These are phyloP conservation scores for Vicia villosa DNA, from an alignment of 306 rosid species.

Conservation along the genomic window DNA sequence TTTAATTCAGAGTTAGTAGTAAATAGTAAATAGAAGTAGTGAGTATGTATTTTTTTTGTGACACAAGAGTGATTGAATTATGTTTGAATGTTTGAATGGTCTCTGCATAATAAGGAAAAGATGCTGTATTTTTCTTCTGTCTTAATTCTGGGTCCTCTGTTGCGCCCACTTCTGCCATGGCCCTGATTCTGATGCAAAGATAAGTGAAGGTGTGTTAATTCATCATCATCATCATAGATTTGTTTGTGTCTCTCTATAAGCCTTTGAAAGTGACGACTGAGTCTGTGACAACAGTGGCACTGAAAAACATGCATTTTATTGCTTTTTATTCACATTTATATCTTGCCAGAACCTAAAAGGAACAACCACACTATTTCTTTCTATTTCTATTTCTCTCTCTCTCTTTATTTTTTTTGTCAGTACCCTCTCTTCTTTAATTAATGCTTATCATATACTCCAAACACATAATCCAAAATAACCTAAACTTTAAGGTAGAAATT, in stretches of 20 bases:
- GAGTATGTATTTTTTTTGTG: not conserved
- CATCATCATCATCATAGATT: constrained; percentile 51
- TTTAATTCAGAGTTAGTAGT: no score
- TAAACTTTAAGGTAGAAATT: constrained; percentile 41
- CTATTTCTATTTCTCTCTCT: not conserved
- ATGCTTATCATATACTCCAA: constrained; percentile 51
- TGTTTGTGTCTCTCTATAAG: constrained; percentile 58
- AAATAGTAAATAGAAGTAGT: not conserved
- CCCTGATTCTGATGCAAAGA: constrained; percentile 66
- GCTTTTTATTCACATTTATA: constrained; percentile 59
- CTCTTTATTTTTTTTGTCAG: constrained; percentile 33
- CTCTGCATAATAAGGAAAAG: not conserved
- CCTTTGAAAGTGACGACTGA: constrained; percentile 43
- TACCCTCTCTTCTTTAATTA: constrained; percentile 44
- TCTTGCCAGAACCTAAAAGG: constrained; percentile 41
- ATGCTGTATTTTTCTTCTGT: constrained; percentile 4
- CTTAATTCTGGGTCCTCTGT: constrained; percentile 21
- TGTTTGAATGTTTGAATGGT: not conserved
- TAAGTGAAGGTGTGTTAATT: not conserved
- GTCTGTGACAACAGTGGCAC: constrained; percentile 62
- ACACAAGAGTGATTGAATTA: not conserved
- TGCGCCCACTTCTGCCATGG: constrained; percentile 58
- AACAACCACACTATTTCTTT: constrained; percentile 5
- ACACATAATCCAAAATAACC: constrained; percentile 56
- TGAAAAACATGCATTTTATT: constrained; percentile 71